phyloP scores from a whole-genome alignment of 495 filamentous ascomycete genomes.

The Parathielavia appendiculata region DNA sequence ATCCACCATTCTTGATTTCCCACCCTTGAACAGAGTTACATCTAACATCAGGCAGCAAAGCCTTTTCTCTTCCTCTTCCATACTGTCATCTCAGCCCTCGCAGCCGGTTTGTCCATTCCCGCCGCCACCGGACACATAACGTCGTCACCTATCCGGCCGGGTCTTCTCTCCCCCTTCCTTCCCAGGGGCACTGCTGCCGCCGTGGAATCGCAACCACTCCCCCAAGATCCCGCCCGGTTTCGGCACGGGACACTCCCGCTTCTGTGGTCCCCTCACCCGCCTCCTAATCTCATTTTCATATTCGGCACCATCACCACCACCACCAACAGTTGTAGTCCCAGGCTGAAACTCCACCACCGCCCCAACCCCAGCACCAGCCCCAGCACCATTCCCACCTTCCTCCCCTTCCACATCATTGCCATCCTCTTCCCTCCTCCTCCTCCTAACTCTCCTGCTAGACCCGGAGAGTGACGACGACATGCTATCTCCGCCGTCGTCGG shows the following conservation, averaged over 20 bases:
- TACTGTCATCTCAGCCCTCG: not conserved
- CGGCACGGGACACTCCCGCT: slow-evolving; percentile 71
- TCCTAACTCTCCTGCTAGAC: slow-evolving; percentile 49
- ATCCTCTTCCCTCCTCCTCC: slow-evolving; percentile 36
- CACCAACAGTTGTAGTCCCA: slow-evolving; percentile 13
- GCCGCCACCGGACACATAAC: not conserved
- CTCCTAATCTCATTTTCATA: not conserved
- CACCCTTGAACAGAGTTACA: not conserved
- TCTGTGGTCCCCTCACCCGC: slow-evolving; percentile 17
- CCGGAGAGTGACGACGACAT: not conserved
- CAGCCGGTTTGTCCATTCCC: not conserved
- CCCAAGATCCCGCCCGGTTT: slow-evolving; percentile 74
- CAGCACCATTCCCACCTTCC: slow-evolving; percentile 43
- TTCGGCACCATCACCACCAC: slow-evolving; percentile 12
- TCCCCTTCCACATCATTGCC: slow-evolving; percentile 8
- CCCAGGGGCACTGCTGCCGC: slow-evolving; percentile 7
- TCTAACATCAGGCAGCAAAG: not conserved
- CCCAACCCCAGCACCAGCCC: not conserved
- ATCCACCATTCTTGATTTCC: not conserved
- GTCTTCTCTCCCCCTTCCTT: slow-evolving; percentile 11
- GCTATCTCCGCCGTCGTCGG: slow-evolving; percentile 50
- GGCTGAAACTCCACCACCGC: slow-evolving; percentile 25
- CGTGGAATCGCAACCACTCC: slow-evolving; percentile 64
- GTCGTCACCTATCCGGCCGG: slow-evolving; percentile 21
- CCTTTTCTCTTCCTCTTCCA: not conserved